Percentiles rank a stretch among this genome's conserved stretches.
Conservation (phyloP, 257 asterid species). For the Penstemon barbatus region DNA sequence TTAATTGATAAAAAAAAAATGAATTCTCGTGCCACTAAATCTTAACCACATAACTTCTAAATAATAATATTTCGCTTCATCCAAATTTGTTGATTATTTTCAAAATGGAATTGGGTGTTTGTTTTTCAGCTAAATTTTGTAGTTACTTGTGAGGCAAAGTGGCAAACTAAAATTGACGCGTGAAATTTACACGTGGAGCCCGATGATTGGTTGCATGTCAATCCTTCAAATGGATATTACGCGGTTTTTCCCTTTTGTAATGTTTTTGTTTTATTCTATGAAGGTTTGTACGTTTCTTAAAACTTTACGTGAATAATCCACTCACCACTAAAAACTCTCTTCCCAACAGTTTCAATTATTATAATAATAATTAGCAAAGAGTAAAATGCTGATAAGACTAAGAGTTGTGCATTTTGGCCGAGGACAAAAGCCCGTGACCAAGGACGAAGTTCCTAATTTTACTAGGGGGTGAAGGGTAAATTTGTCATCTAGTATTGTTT, state of each 20-base stretch:
- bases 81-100: too few species aligned
- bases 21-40: too few species aligned
- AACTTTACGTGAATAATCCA: too few species aligned
- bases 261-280: too few species aligned
- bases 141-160: not conserved
- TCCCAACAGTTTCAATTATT: too few species aligned
- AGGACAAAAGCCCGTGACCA: slow-evolving; percentile 66
- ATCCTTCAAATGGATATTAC: slow-evolving; percentile 26
- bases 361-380: not conserved
- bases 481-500: slow-evolving; percentile 10
- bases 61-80: too few species aligned
- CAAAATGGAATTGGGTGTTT: not conserved
- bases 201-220: slow-evolving; percentile 23
- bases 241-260: slow-evolving; percentile 27
- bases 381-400: slow-evolving; percentile 15
- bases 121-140: too few species aligned
- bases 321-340: too few species aligned
- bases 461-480: not conserved
- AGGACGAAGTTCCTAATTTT: slow-evolving; percentile 40
- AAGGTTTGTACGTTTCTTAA: too few species aligned
- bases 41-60: too few species aligned
- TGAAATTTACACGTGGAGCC: slow-evolving; percentile 32
- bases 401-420: slow-evolving; percentile 38
- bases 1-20: too few species aligned
- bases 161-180: slow-evolving; percentile 34